Evolutionary conservation across 495 filamentous ascomycete species (phyloP).

Genomic region (Penicillium waksmanii): DNA sequence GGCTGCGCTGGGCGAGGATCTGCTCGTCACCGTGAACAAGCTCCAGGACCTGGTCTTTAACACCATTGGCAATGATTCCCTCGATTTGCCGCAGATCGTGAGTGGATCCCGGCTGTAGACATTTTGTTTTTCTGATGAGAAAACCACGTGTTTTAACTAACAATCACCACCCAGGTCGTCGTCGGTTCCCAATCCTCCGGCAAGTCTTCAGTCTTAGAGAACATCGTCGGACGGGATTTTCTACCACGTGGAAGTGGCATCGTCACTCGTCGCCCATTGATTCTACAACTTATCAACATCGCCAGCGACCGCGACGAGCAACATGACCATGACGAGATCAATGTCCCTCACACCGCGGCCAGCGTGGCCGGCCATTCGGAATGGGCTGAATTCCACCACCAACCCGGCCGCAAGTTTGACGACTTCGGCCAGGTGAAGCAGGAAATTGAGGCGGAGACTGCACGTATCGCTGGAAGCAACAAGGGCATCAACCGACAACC

Average conservation of each 20-base stretch:
- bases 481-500: slow-evolving; percentile 98
- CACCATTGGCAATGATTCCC: slow-evolving; percentile 97
- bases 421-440: slow-evolving; percentile 92
- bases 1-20: slow-evolving; percentile 84
- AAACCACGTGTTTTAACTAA: neutral
- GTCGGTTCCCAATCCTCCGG: slow-evolving; percentile 98
- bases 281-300: slow-evolving; percentile 97
- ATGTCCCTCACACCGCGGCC: slow-evolving; percentile 69
- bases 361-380: slow-evolving; percentile 74
- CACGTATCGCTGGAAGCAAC: slow-evolving; percentile 93
- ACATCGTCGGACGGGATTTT: slow-evolving; percentile 98
- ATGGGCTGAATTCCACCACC: slow-evolving; percentile 98
- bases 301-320: slow-evolving; percentile 74
- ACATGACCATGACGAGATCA: slow-evolving; percentile 65
- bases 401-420: slow-evolving; percentile 84
- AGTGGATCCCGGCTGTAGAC: slow-evolving; percentile 29
- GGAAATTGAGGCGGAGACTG: slow-evolving; percentile 96
- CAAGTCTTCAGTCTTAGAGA: slow-evolving; percentile 99
- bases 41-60: slow-evolving; percentile 98
- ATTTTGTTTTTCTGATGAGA: too few relatives aligned
- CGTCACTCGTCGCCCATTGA: slow-evolving; percentile 90
- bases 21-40: slow-evolving; percentile 92
- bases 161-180: slow-evolving; percentile 70
- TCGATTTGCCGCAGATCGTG: slow-evolving; percentile 98
- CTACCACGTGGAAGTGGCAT: slow-evolving; percentile 95